phyloP scores from a whole-genome alignment of 108 stramenopile genomes.

The Chaetoceros tenuissimus region DNA sequence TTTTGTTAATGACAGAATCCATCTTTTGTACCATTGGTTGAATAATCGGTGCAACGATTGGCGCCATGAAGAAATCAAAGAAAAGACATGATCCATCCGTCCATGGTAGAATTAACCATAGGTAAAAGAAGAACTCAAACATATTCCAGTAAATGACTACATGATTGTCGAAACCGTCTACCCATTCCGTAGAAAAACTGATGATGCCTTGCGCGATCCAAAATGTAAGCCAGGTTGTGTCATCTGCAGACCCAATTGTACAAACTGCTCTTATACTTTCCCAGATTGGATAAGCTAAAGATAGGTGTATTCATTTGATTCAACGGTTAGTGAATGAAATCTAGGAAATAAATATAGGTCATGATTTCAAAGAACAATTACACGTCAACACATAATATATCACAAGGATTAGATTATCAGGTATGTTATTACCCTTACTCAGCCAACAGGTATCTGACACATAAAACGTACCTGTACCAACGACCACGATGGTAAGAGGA shows the following conservation, averaged over 20 bases:
- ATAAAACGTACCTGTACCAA: neutral
- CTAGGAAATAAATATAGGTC: too few species aligned
- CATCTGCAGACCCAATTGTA: constrained; percentile 30
- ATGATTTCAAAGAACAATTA: too few species aligned
- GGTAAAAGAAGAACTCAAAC: constrained; percentile 36
- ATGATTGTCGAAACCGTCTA: constrained; percentile 20
- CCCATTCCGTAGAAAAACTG: constrained; percentile 25
- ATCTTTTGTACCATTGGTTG: constrained; percentile 14
- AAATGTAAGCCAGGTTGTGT: constrained; percentile 31
- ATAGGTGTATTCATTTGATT: neutral
- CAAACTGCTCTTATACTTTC: constrained; percentile 22
- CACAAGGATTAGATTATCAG: too few species aligned
- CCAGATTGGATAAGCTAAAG: constrained; percentile 15
- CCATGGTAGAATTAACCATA: constrained; percentile 40
- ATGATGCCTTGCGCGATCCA: constrained; percentile 24
- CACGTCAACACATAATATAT: too few species aligned
- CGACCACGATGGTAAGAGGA: neutral
- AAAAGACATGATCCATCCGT: constrained; percentile 39
- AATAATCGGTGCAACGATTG: constrained; percentile 24
- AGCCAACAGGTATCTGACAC: too few species aligned
- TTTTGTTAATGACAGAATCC: constrained; percentile 15
- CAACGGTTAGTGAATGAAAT: too few species aligned
- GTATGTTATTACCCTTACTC: too few species aligned
- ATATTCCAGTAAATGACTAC: constrained; percentile 40
- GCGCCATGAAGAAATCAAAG: constrained; percentile 17